phyloP scores from a whole-genome alignment of 179 eudicot species.

The Spinacia oleracea region DNA sequence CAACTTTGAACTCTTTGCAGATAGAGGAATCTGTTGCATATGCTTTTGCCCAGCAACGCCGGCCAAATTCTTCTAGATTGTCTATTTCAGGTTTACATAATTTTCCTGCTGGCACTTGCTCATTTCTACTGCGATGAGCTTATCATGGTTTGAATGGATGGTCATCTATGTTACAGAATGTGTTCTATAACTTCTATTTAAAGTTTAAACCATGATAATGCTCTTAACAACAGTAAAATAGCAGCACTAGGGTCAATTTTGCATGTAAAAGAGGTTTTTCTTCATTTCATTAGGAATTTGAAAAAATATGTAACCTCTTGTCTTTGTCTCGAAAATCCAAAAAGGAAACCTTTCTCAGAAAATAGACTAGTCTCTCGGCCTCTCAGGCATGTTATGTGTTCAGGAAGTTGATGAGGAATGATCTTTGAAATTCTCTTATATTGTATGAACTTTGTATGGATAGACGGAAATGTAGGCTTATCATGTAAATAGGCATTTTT shows the following conservation, averaged over 20 bases:
- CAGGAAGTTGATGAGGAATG: too few species aligned
- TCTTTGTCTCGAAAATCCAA: neutral
- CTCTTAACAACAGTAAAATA: neutral
- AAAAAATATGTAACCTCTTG: neutral
- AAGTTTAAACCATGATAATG: neutral
- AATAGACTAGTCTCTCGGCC: neutral
- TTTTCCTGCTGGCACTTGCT: slow-evolving; percentile 16
- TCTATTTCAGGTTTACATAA: slow-evolving; percentile 62
- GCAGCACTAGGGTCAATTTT: neutral
- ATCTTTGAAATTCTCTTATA: too few species aligned
- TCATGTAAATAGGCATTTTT: too few species aligned
- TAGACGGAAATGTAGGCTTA: too few species aligned
- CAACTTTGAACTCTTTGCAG: slow-evolving; percentile 32
- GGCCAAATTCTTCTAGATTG: slow-evolving; percentile 66
- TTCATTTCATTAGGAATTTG: neutral
- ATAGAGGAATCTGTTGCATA: slow-evolving; percentile 80
- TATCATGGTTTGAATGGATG: neutral
- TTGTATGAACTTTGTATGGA: too few species aligned
- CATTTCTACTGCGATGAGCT: neutral
- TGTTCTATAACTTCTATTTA: neutral
- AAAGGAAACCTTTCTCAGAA: neutral
- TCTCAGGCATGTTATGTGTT: neutral
- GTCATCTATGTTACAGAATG: neutral
- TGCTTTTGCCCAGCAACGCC: slow-evolving; percentile 76
- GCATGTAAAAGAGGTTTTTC: neutral